Conservation (phyloP, 768 basidiomycete species). For the Leccinum boreale region DNA sequence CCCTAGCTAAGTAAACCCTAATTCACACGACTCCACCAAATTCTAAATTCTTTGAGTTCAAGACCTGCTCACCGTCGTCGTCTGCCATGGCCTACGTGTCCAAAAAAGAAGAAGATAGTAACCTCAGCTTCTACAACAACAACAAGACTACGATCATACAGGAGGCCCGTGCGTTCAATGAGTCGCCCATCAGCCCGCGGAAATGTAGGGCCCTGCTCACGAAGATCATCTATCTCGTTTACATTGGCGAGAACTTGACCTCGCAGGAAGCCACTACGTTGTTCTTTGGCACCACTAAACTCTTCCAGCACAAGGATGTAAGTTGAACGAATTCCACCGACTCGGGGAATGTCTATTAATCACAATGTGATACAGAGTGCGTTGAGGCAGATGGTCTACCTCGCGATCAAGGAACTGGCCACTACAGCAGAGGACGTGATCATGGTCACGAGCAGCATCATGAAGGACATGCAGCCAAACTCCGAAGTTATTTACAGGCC, state of each 20-base stretch:
- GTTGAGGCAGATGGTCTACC: constrained; percentile 95
- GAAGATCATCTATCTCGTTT: constrained; percentile 93
- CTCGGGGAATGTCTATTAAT: constrained; percentile 1
- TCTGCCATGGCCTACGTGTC: constrained; percentile 73
- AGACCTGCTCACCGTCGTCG: constrained; percentile 14
- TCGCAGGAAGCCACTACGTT: constrained; percentile 96
- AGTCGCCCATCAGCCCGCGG: constrained; percentile 96
- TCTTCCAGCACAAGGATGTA: constrained; percentile 99
- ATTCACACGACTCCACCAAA: not conserved
- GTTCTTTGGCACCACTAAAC: constrained; percentile 98
- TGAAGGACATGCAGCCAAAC: constrained; percentile 99
- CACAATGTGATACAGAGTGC: constrained; percentile 63
- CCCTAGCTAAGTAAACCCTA: not conserved
- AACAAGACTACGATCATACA: constrained; percentile 99
- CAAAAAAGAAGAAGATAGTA: constrained; percentile 97
- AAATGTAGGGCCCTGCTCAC: constrained; percentile 97
- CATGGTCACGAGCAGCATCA: constrained; percentile 98
- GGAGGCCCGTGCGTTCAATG: constrained; percentile 98
- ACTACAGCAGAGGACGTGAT: constrained; percentile 97
- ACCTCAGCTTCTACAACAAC: constrained; percentile 88
- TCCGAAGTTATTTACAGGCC: constrained; percentile 98
- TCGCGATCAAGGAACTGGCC: constrained; percentile 97
- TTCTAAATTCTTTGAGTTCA: constrained; percentile 3
- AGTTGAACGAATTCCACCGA: constrained; percentile 33
- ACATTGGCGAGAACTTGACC: constrained; percentile 91